phyloP scores from a whole-genome alignment of 345 rosid genomes.

The Adansonia digitata region DNA sequence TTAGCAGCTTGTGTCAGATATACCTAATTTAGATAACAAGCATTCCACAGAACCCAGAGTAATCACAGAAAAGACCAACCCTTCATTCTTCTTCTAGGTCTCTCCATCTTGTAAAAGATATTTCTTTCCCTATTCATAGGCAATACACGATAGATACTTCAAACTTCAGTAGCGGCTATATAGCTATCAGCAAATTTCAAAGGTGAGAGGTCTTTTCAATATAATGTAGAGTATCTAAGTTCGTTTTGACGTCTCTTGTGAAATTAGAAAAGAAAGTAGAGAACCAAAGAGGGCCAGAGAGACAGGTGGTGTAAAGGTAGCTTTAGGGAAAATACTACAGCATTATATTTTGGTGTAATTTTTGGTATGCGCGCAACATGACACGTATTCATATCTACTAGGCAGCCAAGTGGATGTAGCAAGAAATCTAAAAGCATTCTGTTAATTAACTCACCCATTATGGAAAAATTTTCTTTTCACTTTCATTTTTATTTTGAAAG shows the following conservation, averaged over 20 bases:
- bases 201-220: not conserved
- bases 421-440: not conserved
- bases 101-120: not conserved
- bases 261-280: not conserved
- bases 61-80: not conserved
- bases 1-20: not conserved
- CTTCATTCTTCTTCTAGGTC: not conserved
- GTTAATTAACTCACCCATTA: not conserved
- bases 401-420: not conserved
- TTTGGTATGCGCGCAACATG: not conserved
- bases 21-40: not conserved
- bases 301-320: not conserved
- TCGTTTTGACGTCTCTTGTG: not conserved
- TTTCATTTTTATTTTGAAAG: not conserved
- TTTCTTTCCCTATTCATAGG: not conserved
- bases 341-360: not conserved
- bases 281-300: not conserved
- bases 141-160: not conserved
- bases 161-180: not conserved
- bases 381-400: not conserved
- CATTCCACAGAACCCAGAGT: too few relatives aligned
- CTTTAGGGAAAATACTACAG: not conserved
- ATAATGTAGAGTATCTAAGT: not conserved
- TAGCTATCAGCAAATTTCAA: not conserved
- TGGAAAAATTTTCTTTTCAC: not conserved